Percentiles rank a stretch among this genome's conserved stretches.
Conservation (phyloP, 176 grass and related monocot species). For the Hsuehochloa calcarea region DNA sequence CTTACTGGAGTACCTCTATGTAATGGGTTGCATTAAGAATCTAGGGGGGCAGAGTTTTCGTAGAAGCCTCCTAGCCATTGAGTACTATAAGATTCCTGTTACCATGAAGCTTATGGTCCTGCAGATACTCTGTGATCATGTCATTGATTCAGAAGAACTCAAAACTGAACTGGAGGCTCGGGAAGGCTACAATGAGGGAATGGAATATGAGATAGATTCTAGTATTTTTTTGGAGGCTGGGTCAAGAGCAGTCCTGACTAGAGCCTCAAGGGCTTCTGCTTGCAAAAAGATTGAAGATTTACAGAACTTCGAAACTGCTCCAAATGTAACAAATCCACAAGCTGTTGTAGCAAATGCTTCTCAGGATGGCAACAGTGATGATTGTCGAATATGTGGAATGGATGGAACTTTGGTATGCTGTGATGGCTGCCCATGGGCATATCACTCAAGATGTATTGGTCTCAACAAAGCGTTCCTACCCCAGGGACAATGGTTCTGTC, state of each 20-base stretch:
- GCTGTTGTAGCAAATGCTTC: constrained; percentile 34
- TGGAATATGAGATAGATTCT: constrained; percentile 57
- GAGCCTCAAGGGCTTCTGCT: constrained; percentile 38
- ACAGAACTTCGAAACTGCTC: constrained; percentile 27
- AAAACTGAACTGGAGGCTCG: constrained; percentile 84
- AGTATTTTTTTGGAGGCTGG: constrained; percentile 7
- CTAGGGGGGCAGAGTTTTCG: constrained; percentile 54
- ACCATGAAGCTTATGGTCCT: constrained; percentile 68
- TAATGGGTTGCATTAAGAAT: constrained; percentile 65
- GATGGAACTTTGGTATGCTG: constrained; percentile 97
- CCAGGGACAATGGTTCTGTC: constrained; percentile 79
- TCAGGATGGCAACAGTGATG: constrained; percentile 91
- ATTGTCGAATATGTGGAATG: constrained; percentile 93
- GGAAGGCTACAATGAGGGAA: constrained; percentile 62
- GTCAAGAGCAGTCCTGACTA: constrained; percentile 46
- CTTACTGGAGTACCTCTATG: constrained; percentile 70
- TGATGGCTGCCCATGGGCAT: constrained; percentile 90
- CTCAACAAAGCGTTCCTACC: constrained; percentile 82
- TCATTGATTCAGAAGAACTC: constrained; percentile 73
- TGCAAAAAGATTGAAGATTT: constrained; percentile 30
- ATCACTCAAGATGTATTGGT: constrained; percentile 98
- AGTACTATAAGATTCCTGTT: constrained; percentile 79
- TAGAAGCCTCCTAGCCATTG: constrained; percentile 41
- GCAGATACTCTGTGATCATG: constrained; percentile 93
- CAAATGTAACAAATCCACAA: constrained; percentile 36